These are phyloP conservation scores for Colletotrichum sp. DNA, from an alignment of 2,329 filamentous ascomycete genomes.

Conservation along the genomic window DNA sequence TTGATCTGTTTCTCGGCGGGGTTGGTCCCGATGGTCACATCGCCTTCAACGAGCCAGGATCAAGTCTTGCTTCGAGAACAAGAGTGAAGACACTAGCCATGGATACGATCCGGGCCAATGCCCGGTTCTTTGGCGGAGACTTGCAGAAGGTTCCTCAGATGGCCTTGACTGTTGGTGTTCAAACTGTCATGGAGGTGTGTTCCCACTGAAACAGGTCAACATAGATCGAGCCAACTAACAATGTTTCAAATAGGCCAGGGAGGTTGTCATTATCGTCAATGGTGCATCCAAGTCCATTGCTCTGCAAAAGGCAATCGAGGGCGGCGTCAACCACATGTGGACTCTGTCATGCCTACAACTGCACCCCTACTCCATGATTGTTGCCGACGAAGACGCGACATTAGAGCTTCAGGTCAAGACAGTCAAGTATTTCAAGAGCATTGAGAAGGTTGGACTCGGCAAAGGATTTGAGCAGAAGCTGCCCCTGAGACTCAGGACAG, in stretches of 20 bases:
- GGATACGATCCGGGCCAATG: constrained; percentile 79
- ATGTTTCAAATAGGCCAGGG: constrained; percentile 68
- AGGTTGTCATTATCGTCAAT: constrained; percentile 77
- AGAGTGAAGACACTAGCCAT: constrained; percentile 80
- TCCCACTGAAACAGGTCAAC: constrained; percentile 50
- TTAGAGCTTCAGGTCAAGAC: constrained; percentile 70
- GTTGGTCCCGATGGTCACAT: constrained; percentile 82
- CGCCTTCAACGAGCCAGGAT: constrained; percentile 83
- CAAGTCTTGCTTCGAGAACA: constrained; percentile 71
- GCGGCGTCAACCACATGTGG: constrained; percentile 82
- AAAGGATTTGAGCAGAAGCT: constrained; percentile 52
- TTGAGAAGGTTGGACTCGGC: constrained; percentile 57
- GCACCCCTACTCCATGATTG: constrained; percentile 75
- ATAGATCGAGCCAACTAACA: constrained; percentile 49
- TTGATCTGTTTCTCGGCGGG: constrained; percentile 79
- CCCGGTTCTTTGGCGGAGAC: constrained; percentile 56
- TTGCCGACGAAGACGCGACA: constrained; percentile 76
- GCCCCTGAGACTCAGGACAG: constrained; percentile 29
- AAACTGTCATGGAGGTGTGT: constrained; percentile 48
- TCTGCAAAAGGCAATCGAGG: constrained; percentile 75
- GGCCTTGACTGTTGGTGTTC: constrained; percentile 38
- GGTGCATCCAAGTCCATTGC: constrained; percentile 76
- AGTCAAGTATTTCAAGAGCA: constrained; percentile 64
- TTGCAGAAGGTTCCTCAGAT: constrained; percentile 24
- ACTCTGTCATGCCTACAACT: constrained; percentile 76